These are phyloP conservation scores for Brassica cretica DNA, from an alignment of 345 rosid species.

Conservation along the genomic window DNA sequence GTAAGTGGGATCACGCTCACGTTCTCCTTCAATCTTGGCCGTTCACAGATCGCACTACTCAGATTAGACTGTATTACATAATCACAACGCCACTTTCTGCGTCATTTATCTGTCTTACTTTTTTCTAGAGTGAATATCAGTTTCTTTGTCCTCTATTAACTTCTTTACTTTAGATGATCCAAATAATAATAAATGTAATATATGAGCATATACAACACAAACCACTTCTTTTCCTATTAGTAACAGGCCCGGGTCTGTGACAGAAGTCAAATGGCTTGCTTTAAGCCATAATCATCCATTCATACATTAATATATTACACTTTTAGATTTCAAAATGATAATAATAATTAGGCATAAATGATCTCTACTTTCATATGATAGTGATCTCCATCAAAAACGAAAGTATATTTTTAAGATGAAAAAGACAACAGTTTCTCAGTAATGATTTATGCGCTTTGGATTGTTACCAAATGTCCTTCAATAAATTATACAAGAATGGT, in stretches of 20 bases:
- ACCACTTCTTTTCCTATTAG: background rate
- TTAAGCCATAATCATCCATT: constrained; percentile 5
- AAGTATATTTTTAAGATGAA: background rate
- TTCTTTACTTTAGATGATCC: background rate
- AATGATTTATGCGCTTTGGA: background rate
- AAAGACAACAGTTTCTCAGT: background rate
- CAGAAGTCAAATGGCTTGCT: constrained; percentile 18
- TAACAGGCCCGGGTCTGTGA: background rate
- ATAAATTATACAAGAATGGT: background rate
- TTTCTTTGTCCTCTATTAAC: background rate
- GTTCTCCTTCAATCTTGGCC: constrained; percentile 17
- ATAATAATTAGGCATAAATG: background rate
- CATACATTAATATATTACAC: background rate
- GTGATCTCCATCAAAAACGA: background rate
- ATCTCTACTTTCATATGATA: background rate
- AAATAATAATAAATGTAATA: background rate
- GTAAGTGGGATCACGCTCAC: background rate
- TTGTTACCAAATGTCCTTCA: background rate
- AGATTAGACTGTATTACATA: constrained; percentile 24
- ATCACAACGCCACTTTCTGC: constrained; percentile 37
- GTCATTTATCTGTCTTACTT: constrained; percentile 7
- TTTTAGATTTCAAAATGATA: background rate
- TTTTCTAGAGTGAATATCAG: background rate
- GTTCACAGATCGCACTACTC: constrained; percentile 31
- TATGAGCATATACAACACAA: constrained; percentile 2